A percentile compares a stretch with the other conserved stretches of the same genome.
These are phyloP conservation scores for Ampelomyces quisqualis DNA, from an alignment of 2,329 filamentous ascomycete species.

Conservation along the genomic window DNA sequence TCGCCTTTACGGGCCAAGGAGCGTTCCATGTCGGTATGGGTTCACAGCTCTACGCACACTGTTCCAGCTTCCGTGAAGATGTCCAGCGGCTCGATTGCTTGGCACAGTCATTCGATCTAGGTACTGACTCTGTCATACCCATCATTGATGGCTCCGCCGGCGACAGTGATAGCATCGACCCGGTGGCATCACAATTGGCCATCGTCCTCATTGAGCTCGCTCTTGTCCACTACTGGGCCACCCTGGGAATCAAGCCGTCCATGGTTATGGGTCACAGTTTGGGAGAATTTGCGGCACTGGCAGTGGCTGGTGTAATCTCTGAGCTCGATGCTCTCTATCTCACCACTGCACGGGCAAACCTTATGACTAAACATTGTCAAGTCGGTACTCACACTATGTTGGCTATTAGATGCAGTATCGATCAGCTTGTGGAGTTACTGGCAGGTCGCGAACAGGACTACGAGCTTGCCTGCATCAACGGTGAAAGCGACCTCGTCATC, in stretches of 20 bases:
- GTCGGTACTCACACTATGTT: conserved; percentile 38
- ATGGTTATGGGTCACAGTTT: conserved; percentile 32
- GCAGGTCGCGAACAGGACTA: no score
- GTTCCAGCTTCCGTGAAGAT: conserved; percentile 22
- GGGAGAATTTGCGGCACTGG: conserved; percentile 46
- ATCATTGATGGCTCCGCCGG: background rate
- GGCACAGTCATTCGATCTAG: conserved; percentile 21
- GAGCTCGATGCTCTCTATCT: conserved; percentile 38
- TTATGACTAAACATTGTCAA: conserved; percentile 22
- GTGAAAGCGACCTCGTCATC: conserved; percentile 2
- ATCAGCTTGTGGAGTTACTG: no score
- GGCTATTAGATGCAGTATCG: conserved; percentile 13
- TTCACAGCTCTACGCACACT: conserved; percentile 9
- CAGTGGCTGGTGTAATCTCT: conserved; percentile 40
- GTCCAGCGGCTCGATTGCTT: conserved; percentile 23
- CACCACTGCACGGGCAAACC: conserved; percentile 38
- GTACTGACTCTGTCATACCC: background rate
- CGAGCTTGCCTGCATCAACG: conserved; percentile 26
- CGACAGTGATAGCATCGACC: background rate
- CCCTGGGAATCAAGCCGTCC: conserved; percentile 11
- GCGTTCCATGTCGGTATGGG: conserved; percentile 17
- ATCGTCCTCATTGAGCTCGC: conserved; percentile 45
- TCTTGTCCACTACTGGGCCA: conserved; percentile 10
- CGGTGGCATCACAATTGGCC: conserved; percentile 42
- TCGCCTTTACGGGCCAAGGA: conserved; percentile 43